These are phyloP conservation scores for Diospyros kaki DNA, from an alignment of 148 eudicot species.

Conservation along the genomic window DNA sequence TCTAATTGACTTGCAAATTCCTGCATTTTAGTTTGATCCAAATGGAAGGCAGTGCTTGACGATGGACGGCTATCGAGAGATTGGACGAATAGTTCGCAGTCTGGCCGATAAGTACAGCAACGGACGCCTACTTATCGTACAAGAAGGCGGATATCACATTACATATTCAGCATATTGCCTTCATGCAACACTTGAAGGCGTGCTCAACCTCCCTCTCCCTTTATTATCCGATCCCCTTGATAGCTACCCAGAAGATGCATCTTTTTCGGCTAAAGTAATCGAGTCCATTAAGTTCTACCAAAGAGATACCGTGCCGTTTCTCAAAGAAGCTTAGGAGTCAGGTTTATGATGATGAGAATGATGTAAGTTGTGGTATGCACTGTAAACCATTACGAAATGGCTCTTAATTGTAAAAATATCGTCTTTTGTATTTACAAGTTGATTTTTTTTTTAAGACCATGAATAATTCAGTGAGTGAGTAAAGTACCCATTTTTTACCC, in stretches of 20 bases:
- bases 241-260: constrained; percentile 79
- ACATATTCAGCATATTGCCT: constrained; percentile 94
- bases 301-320: constrained; percentile 32
- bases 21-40: constrained; percentile 73
- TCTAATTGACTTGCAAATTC: background rate
- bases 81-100: constrained; percentile 45
- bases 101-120: constrained; percentile 57
- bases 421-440: too few relatives aligned
- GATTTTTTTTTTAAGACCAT: too few relatives aligned
- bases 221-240: constrained; percentile 72
- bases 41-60: constrained; percentile 97
- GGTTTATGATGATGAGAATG: too few relatives aligned
- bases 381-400: too few relatives aligned
- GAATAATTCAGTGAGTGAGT: too few relatives aligned
- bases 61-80: constrained; percentile 81
- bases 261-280: constrained; percentile 34
- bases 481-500: too few relatives aligned
- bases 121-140: constrained; percentile 74
- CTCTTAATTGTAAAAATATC: too few relatives aligned
- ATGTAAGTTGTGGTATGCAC: too few relatives aligned
- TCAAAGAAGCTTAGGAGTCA: constrained; percentile 23
- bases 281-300: constrained; percentile 50
- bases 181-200: constrained; percentile 90
- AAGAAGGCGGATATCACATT: constrained; percentile 93
- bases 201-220: constrained; percentile 47